Base-by-base conservation (phyloP, 164 flowering plant genomes). In the Malania oleifera region DNA sequence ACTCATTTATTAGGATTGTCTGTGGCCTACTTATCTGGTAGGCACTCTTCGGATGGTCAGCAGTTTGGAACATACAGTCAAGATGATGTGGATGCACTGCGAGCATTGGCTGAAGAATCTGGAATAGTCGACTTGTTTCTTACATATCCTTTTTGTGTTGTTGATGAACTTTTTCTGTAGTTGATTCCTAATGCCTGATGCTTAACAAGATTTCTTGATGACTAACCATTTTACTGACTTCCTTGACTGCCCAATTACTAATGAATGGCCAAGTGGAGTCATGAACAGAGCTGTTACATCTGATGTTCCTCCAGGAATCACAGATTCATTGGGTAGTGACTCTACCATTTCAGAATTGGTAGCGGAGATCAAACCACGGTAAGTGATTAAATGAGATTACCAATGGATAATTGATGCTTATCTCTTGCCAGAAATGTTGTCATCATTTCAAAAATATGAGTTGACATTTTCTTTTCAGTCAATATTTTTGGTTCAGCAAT, bases 281-380 rank as follows among this genome's bases (percentile, higher is more conserved):
- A 76, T 75, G 27, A 80, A 85, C 45, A 63, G 80, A 69, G 83
- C 82, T 65, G 67, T 73, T 56, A 44, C 68, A 51, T 64, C 83
- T 58, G 81, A 77, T 71, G 53, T 79, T 59, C 84, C 89, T 35
- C 61, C 69, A 5, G 96, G 78, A 66, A 54, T 88, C 35, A 71
- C 83, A 13, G 85, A 80, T 68, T 55, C 78, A 17, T 59, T 64
- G 14, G 81, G 86, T 27, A 68, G 66, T 65, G 89, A 88, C 74
- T 75, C 77, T 20, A 68, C 73, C 1, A 60, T 88, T 6, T 73
- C 96, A 24, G 91, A 93, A 68, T 70, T 93, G 69, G 97, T 77
- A 50, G 76, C 84, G 6, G 99, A 93, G 60, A 76, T 93, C 40
- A 90, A 88, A 70, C 99, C 99, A 54, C 86, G 99, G 99, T 93